Conservation (phyloP, 2,329 filamentous ascomycete genomes). For the Neonectria neomacrospora region DNA sequence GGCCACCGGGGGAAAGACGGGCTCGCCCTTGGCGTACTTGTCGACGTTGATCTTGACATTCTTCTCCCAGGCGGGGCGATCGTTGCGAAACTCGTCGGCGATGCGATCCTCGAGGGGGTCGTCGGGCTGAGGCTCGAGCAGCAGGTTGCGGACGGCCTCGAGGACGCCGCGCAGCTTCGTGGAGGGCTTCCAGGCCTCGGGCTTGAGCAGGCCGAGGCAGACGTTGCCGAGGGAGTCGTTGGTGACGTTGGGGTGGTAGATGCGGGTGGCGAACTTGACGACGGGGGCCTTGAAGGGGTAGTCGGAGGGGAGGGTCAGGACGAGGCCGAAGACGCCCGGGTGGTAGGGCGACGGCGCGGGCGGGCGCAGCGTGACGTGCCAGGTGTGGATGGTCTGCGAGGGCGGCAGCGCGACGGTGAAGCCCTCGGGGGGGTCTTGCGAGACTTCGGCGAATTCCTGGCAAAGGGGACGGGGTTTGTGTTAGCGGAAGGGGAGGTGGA, state of each 20-base stretch:
- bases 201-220: conserved; percentile 84
- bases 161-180: conserved; percentile 81
- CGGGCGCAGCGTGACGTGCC: conserved; percentile 61
- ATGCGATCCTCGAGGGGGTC: conserved; percentile 90
- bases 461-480: not conserved
- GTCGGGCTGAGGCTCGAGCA: conserved; percentile 85
- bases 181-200: conserved; percentile 92
- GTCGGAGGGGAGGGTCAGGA: conserved; percentile 77
- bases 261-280: conserved; percentile 84
- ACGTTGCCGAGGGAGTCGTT: conserved; percentile 88
- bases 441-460: conserved; percentile 66
- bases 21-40: conserved; percentile 70
- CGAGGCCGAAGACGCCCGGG: conserved; percentile 79
- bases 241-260: conserved; percentile 95
- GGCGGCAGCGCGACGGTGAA: conserved; percentile 59
- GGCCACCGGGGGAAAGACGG: conserved; percentile 48
- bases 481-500: conserved; percentile 16
- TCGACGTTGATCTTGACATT: conserved; percentile 78
- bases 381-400: conserved; percentile 62
- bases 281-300: conserved; percentile 92
- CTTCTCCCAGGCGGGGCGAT: conserved; percentile 77
- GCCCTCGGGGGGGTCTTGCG: conserved; percentile 57
- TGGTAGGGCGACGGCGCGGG: conserved; percentile 60
- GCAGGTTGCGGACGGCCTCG: conserved; percentile 77
- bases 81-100: conserved; percentile 82